phyloP scores from a whole-genome alignment of 2,329 filamentous ascomycete genomes.

The Aspergillus alliaceus region DNA sequence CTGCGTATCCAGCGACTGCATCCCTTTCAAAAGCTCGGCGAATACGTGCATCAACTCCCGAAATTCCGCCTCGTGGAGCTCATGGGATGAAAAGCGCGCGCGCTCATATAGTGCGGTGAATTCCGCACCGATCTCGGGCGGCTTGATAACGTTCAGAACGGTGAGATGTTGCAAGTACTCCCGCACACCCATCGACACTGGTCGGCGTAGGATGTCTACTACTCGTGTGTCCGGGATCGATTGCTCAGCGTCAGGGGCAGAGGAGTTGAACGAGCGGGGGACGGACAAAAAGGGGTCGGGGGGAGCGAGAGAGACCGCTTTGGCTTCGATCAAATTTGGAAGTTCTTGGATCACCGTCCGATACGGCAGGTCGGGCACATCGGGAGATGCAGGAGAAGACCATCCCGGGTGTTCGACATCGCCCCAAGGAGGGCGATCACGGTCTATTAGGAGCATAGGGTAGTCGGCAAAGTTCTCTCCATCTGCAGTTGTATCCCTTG shows the following conservation, averaged over 20 bases:
- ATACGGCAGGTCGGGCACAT: slow-evolving; percentile 81
- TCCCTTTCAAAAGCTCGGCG: slow-evolving; percentile 73
- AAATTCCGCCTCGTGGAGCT: slow-evolving; percentile 71
- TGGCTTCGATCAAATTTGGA: slow-evolving; percentile 86
- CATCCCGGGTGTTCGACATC: slow-evolving; percentile 84
- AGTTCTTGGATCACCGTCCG: slow-evolving; percentile 77
- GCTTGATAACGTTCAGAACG: slow-evolving; percentile 62
- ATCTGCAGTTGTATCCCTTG: slow-evolving; percentile 57
- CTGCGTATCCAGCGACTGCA: slow-evolving; percentile 63
- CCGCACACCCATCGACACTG: slow-evolving; percentile 69
- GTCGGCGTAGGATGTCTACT: slow-evolving; percentile 70
- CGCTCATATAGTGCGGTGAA: slow-evolving; percentile 80
- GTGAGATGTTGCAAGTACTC: slow-evolving; percentile 75
- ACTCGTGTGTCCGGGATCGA: slow-evolving; percentile 63
- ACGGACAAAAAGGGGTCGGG: slow-evolving; percentile 46
- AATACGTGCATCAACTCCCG: slow-evolving; percentile 80
- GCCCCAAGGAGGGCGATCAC: slow-evolving; percentile 68
- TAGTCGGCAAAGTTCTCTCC: slow-evolving; percentile 27
- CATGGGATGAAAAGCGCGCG: slow-evolving; percentile 74
- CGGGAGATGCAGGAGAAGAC: slow-evolving; percentile 74
- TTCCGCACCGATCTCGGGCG: slow-evolving; percentile 48
- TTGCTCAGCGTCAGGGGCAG: slow-evolving; percentile 35
- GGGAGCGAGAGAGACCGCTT: slow-evolving; percentile 82
- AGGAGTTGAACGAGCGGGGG: slow-evolving; percentile 37
- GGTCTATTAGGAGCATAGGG: slow-evolving; percentile 33